Evolutionary conservation across 129 eudicot genomes (phyloP).

Genomic region (Saposhnikovia divaricata): DNA sequence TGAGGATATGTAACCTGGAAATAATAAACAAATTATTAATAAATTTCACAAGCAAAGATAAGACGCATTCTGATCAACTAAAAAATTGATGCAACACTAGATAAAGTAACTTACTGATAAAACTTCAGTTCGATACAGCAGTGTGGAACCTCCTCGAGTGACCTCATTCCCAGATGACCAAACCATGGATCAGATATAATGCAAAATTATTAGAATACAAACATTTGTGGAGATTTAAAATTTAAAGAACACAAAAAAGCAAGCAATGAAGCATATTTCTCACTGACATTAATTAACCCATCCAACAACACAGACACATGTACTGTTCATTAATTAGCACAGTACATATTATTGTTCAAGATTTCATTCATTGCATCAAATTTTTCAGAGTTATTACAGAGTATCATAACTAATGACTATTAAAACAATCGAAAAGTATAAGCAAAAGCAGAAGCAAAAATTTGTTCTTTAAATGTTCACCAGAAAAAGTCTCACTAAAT

Average conservation of each 20-base stretch:
- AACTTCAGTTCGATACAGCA: conserved; percentile 35
- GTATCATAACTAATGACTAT: not conserved
- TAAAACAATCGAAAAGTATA: not conserved
- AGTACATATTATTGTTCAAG: not conserved
- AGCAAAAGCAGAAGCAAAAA: not conserved
- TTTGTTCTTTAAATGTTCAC: not conserved
- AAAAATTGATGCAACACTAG: not conserved
- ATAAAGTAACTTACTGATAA: conserved; percentile 32
- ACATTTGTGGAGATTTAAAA: not conserved
- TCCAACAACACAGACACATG: not conserved
- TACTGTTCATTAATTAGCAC: not conserved
- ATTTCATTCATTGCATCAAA: not conserved
- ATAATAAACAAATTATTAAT: not conserved
- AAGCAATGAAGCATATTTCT: not conserved
- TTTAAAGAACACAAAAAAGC: not conserved
- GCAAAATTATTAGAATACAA: conserved; percentile 38
- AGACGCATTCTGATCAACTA: not conserved
- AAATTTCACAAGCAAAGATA: not conserved
- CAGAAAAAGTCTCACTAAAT: not conserved
- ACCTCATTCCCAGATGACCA: conserved; percentile 42
- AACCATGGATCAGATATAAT: conserved; percentile 61
- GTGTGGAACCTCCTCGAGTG: conserved; percentile 36
- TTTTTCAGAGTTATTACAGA: not conserved
- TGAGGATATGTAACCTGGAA: not conserved
- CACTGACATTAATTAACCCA: conserved; percentile 3